A percentile compares a stretch with the other conserved stretches of the same genome.
phyloP scores from a whole-genome alignment of 352 stramenopile genomes.

The Blastocystis sp. region DNA sequence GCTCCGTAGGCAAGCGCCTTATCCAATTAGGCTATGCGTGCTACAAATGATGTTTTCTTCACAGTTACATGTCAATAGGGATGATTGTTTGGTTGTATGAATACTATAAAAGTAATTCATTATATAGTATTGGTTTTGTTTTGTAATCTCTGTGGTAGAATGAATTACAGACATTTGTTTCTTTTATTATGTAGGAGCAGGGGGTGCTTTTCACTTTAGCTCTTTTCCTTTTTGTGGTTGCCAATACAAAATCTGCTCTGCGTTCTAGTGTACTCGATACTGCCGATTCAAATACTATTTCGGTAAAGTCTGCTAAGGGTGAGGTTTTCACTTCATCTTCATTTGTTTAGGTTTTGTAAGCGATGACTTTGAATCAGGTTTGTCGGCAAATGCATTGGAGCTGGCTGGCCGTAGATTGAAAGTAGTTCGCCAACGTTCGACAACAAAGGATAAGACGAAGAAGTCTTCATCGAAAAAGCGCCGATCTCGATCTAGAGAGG shows the following conservation, averaged over 20 bases:
- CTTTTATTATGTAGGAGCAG: neutral
- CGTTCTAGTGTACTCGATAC: neutral
- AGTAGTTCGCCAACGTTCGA: no score
- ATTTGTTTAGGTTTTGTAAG: neutral
- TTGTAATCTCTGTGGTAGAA: neutral
- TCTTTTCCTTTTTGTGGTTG: neutral
- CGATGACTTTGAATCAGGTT: neutral
- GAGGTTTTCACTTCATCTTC: neutral
- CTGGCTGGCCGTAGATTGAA: neutral
- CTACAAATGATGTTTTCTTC: neutral
- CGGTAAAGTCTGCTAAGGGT: neutral
- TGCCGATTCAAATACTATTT: neutral
- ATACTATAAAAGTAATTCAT: neutral
- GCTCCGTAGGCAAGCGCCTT: constrained; percentile 43
- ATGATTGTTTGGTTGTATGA: neutral
- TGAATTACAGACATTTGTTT: neutral
- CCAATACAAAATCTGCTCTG: neutral
- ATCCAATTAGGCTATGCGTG: constrained; percentile 51
- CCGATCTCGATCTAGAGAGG: no score
- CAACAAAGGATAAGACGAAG: no score
- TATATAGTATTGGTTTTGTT: neutral
- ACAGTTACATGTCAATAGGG: neutral
- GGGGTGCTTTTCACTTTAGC: neutral
- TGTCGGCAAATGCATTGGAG: neutral
- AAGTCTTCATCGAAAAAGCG: no score